phyloP scores from a whole-genome alignment of 2,329 filamentous ascomycete genomes.

The Hortaea sp. region DNA sequence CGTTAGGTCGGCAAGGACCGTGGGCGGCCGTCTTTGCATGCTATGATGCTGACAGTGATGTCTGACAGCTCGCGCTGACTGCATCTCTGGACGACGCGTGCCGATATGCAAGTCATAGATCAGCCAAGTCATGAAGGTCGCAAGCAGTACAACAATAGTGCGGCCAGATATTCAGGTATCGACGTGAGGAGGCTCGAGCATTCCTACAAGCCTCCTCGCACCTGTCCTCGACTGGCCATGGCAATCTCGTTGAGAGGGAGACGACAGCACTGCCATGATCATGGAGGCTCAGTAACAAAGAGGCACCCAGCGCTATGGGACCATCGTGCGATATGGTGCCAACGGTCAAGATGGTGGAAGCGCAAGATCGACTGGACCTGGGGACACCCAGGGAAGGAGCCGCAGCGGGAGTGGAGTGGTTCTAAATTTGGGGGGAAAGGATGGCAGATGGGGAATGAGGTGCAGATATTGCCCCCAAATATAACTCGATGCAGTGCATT shows the following conservation, averaged over 20 bases:
- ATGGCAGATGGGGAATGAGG: neutral
- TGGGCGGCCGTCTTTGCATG: neutral
- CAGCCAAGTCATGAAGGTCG: neutral
- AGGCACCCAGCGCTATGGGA: neutral
- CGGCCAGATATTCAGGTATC: neutral
- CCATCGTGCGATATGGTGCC: constrained; percentile 1
- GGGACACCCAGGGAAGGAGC: neutral
- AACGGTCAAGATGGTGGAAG: constrained; percentile 4
- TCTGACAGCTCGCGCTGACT: constrained; percentile 1
- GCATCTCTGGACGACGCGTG: neutral
- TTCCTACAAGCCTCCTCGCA: neutral
- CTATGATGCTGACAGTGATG: neutral
- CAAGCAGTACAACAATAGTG: neutral
- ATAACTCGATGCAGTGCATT: neutral
- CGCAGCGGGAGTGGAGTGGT: neutral
- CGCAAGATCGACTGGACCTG: constrained; percentile 10
- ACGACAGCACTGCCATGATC: constrained; percentile 5
- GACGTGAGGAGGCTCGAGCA: neutral
- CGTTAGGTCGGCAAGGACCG: neutral
- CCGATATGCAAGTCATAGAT: neutral
- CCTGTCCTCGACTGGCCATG: constrained; percentile 1
- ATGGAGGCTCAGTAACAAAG: constrained; percentile 1
- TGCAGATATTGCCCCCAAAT: neutral
- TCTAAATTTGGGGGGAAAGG: neutral
- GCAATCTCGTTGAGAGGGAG: neutral